A percentile compares a stretch with the other conserved stretches of the same genome.
phyloP scores from a whole-genome alignment of 225 moss, liverwort and hornwort species.

The Pleurozium schreberi region DNA sequence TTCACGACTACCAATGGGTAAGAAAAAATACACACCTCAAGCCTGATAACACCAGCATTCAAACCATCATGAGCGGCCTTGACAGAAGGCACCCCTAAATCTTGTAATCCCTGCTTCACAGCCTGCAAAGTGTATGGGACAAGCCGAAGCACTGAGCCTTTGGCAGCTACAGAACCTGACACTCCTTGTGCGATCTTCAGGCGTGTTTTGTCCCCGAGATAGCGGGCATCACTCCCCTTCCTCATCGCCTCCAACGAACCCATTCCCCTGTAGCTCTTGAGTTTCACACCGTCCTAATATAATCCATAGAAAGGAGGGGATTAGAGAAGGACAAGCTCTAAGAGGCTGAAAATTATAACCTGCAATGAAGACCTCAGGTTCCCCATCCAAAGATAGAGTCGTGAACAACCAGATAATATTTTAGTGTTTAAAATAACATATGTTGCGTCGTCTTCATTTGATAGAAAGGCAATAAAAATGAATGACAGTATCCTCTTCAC shows the following conservation, averaged over 20 bases:
- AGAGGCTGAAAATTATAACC: background rate
- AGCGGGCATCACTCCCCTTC: constrained; percentile 74
- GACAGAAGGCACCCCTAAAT: constrained; percentile 44
- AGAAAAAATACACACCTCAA: constrained; percentile 39
- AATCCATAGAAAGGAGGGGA: background rate
- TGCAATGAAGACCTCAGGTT: background rate
- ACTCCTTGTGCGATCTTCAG: constrained; percentile 87
- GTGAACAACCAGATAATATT: background rate
- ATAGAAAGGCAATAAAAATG: background rate
- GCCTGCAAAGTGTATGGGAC: constrained; percentile 76
- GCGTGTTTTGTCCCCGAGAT: constrained; percentile 55
- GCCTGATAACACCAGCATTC: constrained; percentile 31
- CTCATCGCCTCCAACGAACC: constrained; percentile 87
- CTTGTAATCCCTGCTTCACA: constrained; percentile 72
- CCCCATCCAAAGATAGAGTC: background rate
- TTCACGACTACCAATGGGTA: background rate
- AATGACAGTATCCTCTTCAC: background rate
- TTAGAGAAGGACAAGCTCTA: background rate
- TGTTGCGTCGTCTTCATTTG: background rate
- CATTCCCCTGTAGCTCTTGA: constrained; percentile 85
- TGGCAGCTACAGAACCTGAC: constrained; percentile 70
- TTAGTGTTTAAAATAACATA: background rate
- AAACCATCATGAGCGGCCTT: constrained; percentile 31
- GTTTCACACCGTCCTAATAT: constrained; percentile 50
- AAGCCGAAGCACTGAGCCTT: constrained; percentile 66